Conservation (phyloP, 2,329 filamentous ascomycete species). For the Lecanicillium sp. region DNA sequence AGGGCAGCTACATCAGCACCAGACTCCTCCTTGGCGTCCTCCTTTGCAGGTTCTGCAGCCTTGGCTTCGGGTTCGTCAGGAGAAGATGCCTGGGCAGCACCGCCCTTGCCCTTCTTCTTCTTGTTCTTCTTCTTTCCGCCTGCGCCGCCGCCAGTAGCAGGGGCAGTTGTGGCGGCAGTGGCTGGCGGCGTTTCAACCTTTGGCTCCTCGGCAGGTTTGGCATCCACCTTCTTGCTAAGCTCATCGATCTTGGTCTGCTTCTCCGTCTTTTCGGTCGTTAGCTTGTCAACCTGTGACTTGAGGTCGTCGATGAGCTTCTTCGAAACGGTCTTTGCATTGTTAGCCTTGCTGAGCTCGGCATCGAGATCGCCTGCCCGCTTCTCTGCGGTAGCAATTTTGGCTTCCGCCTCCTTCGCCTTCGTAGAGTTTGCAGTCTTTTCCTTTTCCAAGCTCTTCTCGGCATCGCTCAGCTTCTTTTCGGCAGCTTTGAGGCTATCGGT, state of each 20-base stretch:
- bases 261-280: slow-evolving; percentile 25
- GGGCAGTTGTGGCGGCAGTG: slow-evolving; percentile 16
- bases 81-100: slow-evolving; percentile 25
- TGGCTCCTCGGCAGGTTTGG: slow-evolving; percentile 13
- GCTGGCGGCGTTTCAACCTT: slow-evolving; percentile 15
- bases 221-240: slow-evolving; percentile 36
- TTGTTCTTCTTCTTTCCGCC: slow-evolving; percentile 61
- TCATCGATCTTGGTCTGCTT: slow-evolving; percentile 27
- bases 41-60: slow-evolving; percentile 26
- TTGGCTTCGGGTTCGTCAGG: slow-evolving; percentile 27
- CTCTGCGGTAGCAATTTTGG: slow-evolving; percentile 25
- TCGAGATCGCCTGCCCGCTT: slow-evolving; percentile 31
- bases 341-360: slow-evolving; percentile 29
- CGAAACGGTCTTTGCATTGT: slow-evolving; percentile 30
- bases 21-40: slow-evolving; percentile 26
- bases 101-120: slow-evolving; percentile 82
- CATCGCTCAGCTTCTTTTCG: slow-evolving; percentile 35
- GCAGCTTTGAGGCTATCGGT: slow-evolving; percentile 39
- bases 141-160: slow-evolving; percentile 16
- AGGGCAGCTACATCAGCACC: slow-evolving; percentile 29
- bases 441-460: slow-evolving; percentile 28
- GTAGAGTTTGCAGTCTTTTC: slow-evolving; percentile 23
- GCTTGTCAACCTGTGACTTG: slow-evolving; percentile 25
- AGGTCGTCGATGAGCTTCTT: slow-evolving; percentile 33
- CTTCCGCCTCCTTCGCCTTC: slow-evolving; percentile 27